These are phyloP conservation scores for Clarireedia sp. DNA, from an alignment of 2,329 filamentous ascomycete genomes.

Conservation along the genomic window DNA sequence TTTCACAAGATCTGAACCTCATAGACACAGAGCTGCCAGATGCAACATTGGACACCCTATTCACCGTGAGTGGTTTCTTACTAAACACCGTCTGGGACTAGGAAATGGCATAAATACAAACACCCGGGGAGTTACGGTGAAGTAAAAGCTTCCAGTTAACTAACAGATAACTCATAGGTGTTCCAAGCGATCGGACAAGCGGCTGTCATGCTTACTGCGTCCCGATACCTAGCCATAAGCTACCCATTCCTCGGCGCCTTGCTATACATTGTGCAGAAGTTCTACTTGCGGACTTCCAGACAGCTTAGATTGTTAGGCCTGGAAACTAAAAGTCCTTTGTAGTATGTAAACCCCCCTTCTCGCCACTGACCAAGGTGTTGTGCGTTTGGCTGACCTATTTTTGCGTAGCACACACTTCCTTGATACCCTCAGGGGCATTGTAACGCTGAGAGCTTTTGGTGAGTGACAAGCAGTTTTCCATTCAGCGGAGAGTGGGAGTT, in stretches of 20 bases:
- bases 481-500: neutral
- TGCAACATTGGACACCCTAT: slow-evolving; percentile 9
- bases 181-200: neutral
- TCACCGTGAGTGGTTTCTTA: neutral
- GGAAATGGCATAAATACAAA: too few relatives aligned
- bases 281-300: slow-evolving; percentile 40
- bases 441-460: slow-evolving; percentile 39
- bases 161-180: neutral
- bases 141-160: neutral
- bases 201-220: slow-evolving; percentile 7
- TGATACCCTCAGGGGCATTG: slow-evolving; percentile 37
- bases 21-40: slow-evolving; percentile 23
- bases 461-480: slow-evolving; percentile 27
- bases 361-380: neutral
- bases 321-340: slow-evolving; percentile 36
- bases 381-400: neutral
- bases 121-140: neutral
- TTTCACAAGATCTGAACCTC: slow-evolving; percentile 22
- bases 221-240: slow-evolving; percentile 5
- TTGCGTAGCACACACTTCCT: slow-evolving; percentile 32
- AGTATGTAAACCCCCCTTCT: slow-evolving; percentile 14
- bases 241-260: slow-evolving; percentile 10
- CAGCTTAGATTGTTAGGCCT: slow-evolving; percentile 41
- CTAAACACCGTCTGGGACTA: neutral
- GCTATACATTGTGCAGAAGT: slow-evolving; percentile 29